Conservation (phyloP, 805 yeast species). For the Candida ortonii region DNA sequence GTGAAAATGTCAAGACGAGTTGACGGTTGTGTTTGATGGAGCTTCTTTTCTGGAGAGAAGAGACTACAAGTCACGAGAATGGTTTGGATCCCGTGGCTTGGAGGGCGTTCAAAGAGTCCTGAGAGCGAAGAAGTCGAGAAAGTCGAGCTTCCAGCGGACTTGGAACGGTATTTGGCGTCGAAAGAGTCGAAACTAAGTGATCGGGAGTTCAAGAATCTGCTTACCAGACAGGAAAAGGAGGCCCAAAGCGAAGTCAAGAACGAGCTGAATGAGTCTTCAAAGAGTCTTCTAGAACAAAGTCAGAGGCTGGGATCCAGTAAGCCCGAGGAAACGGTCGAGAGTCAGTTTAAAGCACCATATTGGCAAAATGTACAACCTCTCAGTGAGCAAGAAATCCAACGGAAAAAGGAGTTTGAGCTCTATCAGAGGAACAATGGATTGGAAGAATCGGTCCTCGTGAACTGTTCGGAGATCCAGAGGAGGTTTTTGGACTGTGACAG, state of each 20-base stretch:
- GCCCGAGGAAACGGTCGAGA: slow-evolving; percentile 3
- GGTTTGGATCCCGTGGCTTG: too few relatives aligned
- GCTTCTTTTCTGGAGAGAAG: too few relatives aligned
- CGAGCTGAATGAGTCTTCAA: slow-evolving; percentile 3
- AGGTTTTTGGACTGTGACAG: slow-evolving; percentile 28
- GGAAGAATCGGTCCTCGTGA: slow-evolving; percentile 29
- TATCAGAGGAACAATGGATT: slow-evolving; percentile 29
- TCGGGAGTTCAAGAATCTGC: slow-evolving; percentile 30
- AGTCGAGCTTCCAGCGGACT: slow-evolving; percentile 23
- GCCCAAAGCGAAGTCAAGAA: slow-evolving; percentile 3
- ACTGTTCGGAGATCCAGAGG: slow-evolving; percentile 35
- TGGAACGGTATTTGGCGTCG: slow-evolving; percentile 24
- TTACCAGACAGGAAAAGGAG: slow-evolving; percentile 12
- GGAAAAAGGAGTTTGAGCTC: slow-evolving; percentile 21
- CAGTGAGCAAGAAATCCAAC: slow-evolving; percentile 15
- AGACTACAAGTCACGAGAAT: too few relatives aligned
- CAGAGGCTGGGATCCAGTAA: slow-evolving; percentile 1
- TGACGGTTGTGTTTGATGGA: too few relatives aligned
- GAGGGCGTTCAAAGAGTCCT: too few relatives aligned
- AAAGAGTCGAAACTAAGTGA: slow-evolving; percentile 30
- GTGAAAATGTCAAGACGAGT: too few relatives aligned
- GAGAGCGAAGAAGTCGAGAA: slow-evolving; percentile 1
- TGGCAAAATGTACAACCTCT: slow-evolving; percentile 7
- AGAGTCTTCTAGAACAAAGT: slow-evolving; percentile 1
- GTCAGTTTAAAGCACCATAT: slow-evolving; percentile 9